These are phyloP conservation scores for Pseudoneurospora amorphoporcata DNA, from an alignment of 495 filamentous ascomycete species.

Conservation along the genomic window DNA sequence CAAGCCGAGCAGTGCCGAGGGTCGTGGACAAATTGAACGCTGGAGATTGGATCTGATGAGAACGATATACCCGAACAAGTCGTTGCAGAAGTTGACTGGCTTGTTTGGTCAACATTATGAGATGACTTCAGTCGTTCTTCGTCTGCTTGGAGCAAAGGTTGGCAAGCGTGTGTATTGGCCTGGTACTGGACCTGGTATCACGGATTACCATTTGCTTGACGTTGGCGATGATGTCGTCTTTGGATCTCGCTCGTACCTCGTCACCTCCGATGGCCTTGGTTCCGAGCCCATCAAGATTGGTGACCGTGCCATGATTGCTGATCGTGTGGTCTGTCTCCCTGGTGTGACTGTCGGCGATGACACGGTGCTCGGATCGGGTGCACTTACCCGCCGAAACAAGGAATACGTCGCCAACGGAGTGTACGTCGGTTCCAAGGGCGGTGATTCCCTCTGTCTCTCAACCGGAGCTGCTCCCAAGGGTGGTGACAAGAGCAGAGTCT, in stretches of 20 bases:
- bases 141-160: slow-evolving; percentile 32
- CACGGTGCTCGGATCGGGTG: slow-evolving; percentile 35
- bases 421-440: slow-evolving; percentile 35
- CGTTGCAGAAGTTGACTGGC: slow-evolving; percentile 23
- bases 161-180: slow-evolving; percentile 40
- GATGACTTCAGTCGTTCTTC: slow-evolving; percentile 28
- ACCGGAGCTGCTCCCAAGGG: neutral
- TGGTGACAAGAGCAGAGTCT: neutral
- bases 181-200: slow-evolving; percentile 32
- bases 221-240: slow-evolving; percentile 37
- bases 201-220: slow-evolving; percentile 36
- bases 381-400: slow-evolving; percentile 28
- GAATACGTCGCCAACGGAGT: slow-evolving; percentile 26
- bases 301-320: slow-evolving; percentile 32
- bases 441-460: slow-evolving; percentile 30
- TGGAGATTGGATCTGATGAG: slow-evolving; percentile 26
- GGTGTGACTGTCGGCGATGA: slow-evolving; percentile 25
- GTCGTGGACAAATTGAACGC: slow-evolving; percentile 18
- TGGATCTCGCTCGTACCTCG: slow-evolving; percentile 34
- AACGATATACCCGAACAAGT: slow-evolving; percentile 21
- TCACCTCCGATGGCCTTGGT: slow-evolving; percentile 35
- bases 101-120: slow-evolving; percentile 35
- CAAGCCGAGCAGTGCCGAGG: slow-evolving; percentile 16
- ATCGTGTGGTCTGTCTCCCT: slow-evolving; percentile 22
- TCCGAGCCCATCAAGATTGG: slow-evolving; percentile 28